These are phyloP conservation scores for Phytopythium delawarense DNA, from an alignment of 352 stramenopile species.

Conservation along the genomic window DNA sequence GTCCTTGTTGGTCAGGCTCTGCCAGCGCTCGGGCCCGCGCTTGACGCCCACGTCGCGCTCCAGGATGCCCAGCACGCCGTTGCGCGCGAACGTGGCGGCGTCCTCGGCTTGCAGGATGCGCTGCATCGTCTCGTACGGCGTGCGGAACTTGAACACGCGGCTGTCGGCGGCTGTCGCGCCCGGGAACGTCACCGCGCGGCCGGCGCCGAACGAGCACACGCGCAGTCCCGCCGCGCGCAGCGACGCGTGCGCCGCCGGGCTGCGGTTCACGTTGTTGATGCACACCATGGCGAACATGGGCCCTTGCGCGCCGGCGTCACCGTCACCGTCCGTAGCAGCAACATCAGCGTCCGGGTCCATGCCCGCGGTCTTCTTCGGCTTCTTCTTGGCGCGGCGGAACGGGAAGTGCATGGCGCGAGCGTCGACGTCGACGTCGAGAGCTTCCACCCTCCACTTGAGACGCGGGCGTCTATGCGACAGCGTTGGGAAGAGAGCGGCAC, in stretches of 20 bases:
- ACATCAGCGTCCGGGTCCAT: neutral
- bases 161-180: slow-evolving; percentile 25
- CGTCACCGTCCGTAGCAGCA: no score
- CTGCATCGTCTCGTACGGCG: slow-evolving; percentile 65
- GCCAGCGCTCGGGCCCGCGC: slow-evolving; percentile 65
- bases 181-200: slow-evolving; percentile 55
- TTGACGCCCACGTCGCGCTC: slow-evolving; percentile 74
- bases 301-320: neutral
- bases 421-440: neutral
- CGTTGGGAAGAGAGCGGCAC: neutral
- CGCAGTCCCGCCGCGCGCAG: slow-evolving; percentile 50
- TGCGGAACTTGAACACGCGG: slow-evolving; percentile 64
- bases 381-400: slow-evolving; percentile 16
- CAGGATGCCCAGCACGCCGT: slow-evolving; percentile 69
- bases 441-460: neutral
- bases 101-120: slow-evolving; percentile 47
- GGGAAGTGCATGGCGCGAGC: slow-evolving; percentile 16
- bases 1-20: slow-evolving; percentile 61
- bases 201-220: slow-evolving; percentile 72
- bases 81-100: slow-evolving; percentile 41
- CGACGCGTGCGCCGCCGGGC: slow-evolving; percentile 63
- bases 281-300: slow-evolving; percentile 77
- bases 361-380: slow-evolving; percentile 5
- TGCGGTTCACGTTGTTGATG: slow-evolving; percentile 86
- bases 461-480: slow-evolving; percentile 3